phyloP scores from a whole-genome alignment of 371 early-diverging fungal species.

The Sporodiniella umbellata region DNA sequence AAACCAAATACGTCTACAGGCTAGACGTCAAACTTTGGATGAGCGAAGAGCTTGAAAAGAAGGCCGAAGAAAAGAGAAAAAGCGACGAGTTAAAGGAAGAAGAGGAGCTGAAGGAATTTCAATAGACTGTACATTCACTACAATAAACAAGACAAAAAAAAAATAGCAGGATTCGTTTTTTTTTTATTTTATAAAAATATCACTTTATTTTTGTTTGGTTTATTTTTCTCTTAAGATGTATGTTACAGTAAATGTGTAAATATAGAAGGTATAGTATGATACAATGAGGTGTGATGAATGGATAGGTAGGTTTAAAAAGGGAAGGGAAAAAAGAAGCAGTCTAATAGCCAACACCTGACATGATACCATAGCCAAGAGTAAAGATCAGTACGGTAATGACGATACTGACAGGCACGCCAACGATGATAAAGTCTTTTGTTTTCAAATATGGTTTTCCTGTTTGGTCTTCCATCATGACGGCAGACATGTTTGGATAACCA shows the following conservation, averaged over 20 bases:
- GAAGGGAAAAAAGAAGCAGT: background rate
- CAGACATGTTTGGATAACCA: slow-evolving; percentile 97
- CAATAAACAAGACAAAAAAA: background rate
- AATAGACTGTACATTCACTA: too few species aligned
- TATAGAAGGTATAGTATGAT: too few species aligned
- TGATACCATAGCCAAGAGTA: slow-evolving; percentile 75
- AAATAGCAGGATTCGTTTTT: background rate
- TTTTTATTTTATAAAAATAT: background rate
- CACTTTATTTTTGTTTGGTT: too few species aligned
- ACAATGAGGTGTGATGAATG: too few species aligned
- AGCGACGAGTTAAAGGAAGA: slow-evolving; percentile 31
- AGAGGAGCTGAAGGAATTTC: slow-evolving; percentile 37
- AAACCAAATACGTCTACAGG: slow-evolving; percentile 27
- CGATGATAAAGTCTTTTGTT: slow-evolving; percentile 81
- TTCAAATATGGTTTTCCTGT: slow-evolving; percentile 84
- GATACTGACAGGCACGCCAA: slow-evolving; percentile 78
- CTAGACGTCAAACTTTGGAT: slow-evolving; percentile 50
- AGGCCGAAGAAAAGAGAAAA: slow-evolving; percentile 18
- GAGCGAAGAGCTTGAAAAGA: slow-evolving; percentile 30
- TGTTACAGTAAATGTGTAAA: too few species aligned
- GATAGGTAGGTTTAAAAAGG: too few species aligned
- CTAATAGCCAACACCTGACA: slow-evolving; percentile 56
- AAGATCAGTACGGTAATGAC: slow-evolving; percentile 68
- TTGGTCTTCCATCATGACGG: slow-evolving; percentile 89
- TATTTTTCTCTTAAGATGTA: too few species aligned